Conservation (phyloP, 1,139 yeast genomes). For the Blastobotrys elegans region DNA sequence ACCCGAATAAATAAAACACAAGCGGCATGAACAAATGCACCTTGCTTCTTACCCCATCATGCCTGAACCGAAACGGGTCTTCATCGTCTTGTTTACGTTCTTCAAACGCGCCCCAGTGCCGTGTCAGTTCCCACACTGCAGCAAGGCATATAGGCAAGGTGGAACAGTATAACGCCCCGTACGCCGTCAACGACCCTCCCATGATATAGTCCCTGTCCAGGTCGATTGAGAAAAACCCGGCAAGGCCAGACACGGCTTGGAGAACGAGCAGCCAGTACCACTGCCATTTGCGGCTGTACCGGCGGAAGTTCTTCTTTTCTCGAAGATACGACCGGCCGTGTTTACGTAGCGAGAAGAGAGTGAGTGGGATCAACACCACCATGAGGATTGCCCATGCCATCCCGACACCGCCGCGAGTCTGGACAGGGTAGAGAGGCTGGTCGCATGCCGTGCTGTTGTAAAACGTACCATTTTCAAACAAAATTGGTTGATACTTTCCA, state of each 20-base stretch:
- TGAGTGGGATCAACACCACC: constrained; percentile 21
- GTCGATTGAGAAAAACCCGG: constrained; percentile 30
- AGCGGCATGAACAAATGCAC: constrained; percentile 24
- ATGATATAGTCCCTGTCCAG: constrained; percentile 28
- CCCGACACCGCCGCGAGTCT: constrained; percentile 25
- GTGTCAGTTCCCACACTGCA: constrained; percentile 26
- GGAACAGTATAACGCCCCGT: constrained; percentile 25
- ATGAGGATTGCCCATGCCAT: constrained; percentile 22
- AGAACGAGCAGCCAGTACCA: constrained; percentile 29
- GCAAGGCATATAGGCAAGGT: constrained; percentile 24
- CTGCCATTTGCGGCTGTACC: constrained; percentile 26
- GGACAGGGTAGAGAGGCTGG: constrained; percentile 23
- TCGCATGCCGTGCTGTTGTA: constrained; percentile 23
- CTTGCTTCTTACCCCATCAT: constrained; percentile 19
- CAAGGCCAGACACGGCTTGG: constrained; percentile 23
- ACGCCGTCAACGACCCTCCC: constrained; percentile 24
- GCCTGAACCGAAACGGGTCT: constrained; percentile 24
- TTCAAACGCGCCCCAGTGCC: constrained; percentile 31
- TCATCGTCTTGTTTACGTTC: constrained; percentile 25
- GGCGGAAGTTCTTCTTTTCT: constrained; percentile 21
- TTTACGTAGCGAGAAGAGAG: constrained; percentile 25
- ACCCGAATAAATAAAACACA: constrained; percentile 23
- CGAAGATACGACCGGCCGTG: constrained; percentile 23
- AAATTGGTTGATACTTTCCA: constrained; percentile 22
- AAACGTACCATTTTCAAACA: constrained; percentile 24